Evolutionary conservation across 305 asterid genomes (phyloP), one percentile per base, ranked within the genome.

Genomic region (Plantago lanceolata): DNA sequence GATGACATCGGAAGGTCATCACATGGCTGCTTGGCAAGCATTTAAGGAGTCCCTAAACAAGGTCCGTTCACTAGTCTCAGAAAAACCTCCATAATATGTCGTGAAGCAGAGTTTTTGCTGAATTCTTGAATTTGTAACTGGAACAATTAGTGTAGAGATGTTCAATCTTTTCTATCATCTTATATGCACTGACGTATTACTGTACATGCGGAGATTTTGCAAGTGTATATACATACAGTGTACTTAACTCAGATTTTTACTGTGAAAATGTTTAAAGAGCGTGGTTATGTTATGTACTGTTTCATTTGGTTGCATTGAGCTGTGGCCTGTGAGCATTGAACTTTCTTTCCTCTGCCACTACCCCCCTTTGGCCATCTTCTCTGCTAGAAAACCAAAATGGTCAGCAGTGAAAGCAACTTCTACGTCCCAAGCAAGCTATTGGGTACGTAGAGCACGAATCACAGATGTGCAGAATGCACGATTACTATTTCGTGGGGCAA

Each of bases 21-120:
- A 68, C 45, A 78, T 61, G 82, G 88, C 80, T 75, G 96, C 93
- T 63, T 82, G 83, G 88, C 93, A 84, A 72, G 87, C 90, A 0
- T 80, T 90, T 31, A 76, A 84, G 76, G 90, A 88, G 71, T 75
- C 90, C 1, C 83, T 88, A 54, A 78, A 75, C 73, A 85, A 84
- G 78, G 89, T 90, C 67, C 87, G 84, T 60, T 83, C 85, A 57
- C 81, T 78, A 8, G 79, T 75, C 12, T 72, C 79, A n/a, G 87
- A 76, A 63, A 80, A 78, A 63, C 71, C 61, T 76, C 66, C 70
- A 64, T 67, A 69, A 55, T 1, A 33, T 33, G 11, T 33, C 1
- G 40, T 33, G 7, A 33, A 50, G 14, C 53, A 49, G 58, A 58
- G 31, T 19, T 8, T 33, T 33, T 33, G 8, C 6, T 33, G 40